These are phyloP conservation scores for Syncephalastrum racemosum DNA, from an alignment of 371 early-diverging fungal genomes.

Conservation along the genomic window DNA sequence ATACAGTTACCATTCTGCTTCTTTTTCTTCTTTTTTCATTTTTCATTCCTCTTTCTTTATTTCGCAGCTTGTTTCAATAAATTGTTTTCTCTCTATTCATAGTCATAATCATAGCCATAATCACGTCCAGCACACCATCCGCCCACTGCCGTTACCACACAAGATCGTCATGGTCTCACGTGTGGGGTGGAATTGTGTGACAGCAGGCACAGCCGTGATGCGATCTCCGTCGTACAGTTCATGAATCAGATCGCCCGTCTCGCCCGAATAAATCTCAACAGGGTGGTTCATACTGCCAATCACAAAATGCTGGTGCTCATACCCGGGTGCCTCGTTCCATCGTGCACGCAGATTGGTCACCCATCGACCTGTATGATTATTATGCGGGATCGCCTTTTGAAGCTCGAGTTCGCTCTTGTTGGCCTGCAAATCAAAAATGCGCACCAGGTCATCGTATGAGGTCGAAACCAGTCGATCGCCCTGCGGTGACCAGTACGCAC, in stretches of 20 bases:
- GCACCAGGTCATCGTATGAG: conserved; percentile 53
- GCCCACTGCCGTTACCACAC: conserved; percentile 44
- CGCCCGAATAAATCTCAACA: conserved; percentile 63
- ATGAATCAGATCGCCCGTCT: conserved; percentile 51
- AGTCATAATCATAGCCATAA: background rate
- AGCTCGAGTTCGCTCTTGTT: conserved; percentile 34
- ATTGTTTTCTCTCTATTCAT: too few relatives aligned
- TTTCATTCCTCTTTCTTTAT: too few relatives aligned
- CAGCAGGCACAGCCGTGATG: conserved; percentile 71
- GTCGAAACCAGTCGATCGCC: conserved; percentile 52
- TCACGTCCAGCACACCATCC: conserved; percentile 43
- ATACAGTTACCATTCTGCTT: too few relatives aligned
- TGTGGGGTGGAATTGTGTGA: conserved; percentile 65
- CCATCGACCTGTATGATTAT: conserved; percentile 76
- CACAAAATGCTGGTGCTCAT: conserved; percentile 48
- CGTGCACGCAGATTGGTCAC: conserved; percentile 73
- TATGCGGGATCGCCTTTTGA: conserved; percentile 54
- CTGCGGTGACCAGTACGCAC: conserved; percentile 71
- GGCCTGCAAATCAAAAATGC: conserved; percentile 46
- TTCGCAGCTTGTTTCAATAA: too few relatives aligned
- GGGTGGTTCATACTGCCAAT: conserved; percentile 74
- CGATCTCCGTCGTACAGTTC: conserved; percentile 50
- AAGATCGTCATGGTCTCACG: conserved; percentile 28
- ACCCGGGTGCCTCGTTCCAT: conserved; percentile 51
- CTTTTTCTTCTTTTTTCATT: too few relatives aligned